Evolutionary conservation across 2,329 filamentous ascomycete species (phyloP).

Genomic region (Pseudopithomyces chartarum): DNA sequence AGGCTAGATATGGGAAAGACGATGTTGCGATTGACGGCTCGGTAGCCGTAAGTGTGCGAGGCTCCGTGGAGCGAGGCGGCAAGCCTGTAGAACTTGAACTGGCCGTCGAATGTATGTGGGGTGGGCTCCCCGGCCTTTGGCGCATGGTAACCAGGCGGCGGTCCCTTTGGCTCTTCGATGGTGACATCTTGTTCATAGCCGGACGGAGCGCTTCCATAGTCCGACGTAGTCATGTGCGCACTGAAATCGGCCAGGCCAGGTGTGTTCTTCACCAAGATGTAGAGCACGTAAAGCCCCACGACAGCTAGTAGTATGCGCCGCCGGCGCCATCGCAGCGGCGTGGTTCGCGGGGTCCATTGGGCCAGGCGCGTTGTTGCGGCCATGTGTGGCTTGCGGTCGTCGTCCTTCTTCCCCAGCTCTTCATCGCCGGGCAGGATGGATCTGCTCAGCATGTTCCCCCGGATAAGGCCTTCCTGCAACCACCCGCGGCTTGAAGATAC

Average conservation of each 20-base stretch:
- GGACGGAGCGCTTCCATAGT: not conserved
- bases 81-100: constrained; percentile 70
- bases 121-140: constrained; percentile 20
- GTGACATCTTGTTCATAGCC: constrained; percentile 9
- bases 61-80: constrained; percentile 66
- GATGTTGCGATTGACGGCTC: constrained; percentile 68
- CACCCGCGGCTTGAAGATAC: constrained; percentile 28
- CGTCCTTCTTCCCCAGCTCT: constrained; percentile 69
- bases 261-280: constrained; percentile 69
- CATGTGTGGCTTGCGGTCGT: constrained; percentile 58
- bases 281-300: constrained; percentile 57
- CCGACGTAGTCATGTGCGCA: not conserved
- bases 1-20: constrained; percentile 79
- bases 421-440: constrained; percentile 59
- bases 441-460: constrained; percentile 44
- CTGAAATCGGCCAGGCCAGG: constrained; percentile 42
- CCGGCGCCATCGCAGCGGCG: constrained; percentile 50
- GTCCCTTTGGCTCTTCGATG: constrained; percentile 31
- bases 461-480: constrained; percentile 30
- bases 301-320: constrained; percentile 53
- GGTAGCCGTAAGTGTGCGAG: constrained; percentile 57
- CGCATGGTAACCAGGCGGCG: constrained; percentile 30
- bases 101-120: constrained; percentile 64
- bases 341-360: constrained; percentile 23
- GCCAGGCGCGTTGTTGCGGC: constrained; percentile 32